Evolutionary conservation across 108 stramenopile genomes (phyloP).

Genomic region (Nannochloropsis oceanica): DNA sequence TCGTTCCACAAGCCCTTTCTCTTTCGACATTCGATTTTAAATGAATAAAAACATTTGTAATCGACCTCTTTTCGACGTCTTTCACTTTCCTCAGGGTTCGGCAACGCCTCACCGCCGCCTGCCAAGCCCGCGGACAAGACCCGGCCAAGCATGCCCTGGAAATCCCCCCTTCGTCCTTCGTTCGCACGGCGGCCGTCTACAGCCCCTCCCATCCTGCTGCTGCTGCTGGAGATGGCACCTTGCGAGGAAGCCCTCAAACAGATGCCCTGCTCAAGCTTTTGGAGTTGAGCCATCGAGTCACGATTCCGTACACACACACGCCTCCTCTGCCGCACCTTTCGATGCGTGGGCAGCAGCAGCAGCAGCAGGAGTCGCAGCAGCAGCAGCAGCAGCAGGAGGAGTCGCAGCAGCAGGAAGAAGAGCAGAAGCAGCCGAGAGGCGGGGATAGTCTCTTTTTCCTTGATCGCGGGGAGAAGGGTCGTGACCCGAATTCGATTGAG

Average conservation of each 20-base stretch:
- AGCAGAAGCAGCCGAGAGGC: not conserved
- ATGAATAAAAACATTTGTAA: too few species aligned
- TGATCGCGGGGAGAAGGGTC: not conserved
- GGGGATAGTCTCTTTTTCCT: not conserved
- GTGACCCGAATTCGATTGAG: not conserved
- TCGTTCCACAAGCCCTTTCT: too few species aligned
- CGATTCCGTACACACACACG: not conserved
- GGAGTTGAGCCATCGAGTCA: not conserved
- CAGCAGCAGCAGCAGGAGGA: not conserved
- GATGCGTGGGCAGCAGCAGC: not conserved
- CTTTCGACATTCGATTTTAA: too few species aligned
- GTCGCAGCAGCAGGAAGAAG: too few species aligned
- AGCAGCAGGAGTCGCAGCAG: not conserved
- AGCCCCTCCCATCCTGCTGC: not conserved
- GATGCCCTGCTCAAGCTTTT: not conserved
- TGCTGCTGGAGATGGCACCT: not conserved
- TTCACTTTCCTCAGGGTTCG: not conserved
- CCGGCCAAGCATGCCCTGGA: not conserved
- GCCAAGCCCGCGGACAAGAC: not conserved
- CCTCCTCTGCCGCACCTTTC: constrained; percentile 10
- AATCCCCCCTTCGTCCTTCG: not conserved
- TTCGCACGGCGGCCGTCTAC: not conserved
- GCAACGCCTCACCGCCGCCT: not conserved
- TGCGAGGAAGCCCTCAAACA: not conserved
- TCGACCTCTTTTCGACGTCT: not conserved